Percentiles rank a stretch among this genome's conserved stretches.
Conservation (phyloP, 306 rosid genomes). For the Ormosia semicastrata region DNA sequence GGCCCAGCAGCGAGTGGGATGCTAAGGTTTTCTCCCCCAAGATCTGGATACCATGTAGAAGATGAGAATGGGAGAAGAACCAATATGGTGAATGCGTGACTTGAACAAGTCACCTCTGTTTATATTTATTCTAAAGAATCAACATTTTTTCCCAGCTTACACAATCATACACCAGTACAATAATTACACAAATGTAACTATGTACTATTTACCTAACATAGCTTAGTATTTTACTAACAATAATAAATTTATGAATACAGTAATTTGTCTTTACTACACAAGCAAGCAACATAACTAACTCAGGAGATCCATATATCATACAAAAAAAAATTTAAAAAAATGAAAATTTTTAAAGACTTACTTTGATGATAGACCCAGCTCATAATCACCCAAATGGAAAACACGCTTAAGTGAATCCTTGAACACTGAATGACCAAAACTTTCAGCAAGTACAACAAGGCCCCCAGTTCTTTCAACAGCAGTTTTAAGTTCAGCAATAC, state of each 20-base stretch:
- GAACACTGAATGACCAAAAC: slow-evolving; percentile 93
- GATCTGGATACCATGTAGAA: background rate
- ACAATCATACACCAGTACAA: background rate
- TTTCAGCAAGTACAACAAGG: slow-evolving; percentile 92
- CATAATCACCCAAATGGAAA: slow-evolving; percentile 72
- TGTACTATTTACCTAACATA: background rate
- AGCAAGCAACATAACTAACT: background rate
- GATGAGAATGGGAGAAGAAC: background rate
- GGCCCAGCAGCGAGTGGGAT: background rate
- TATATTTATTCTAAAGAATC: background rate
- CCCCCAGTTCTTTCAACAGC: slow-evolving; percentile 97
- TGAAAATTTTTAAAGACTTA: slow-evolving; percentile 39
- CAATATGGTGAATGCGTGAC: background rate
- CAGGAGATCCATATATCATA: background rate
- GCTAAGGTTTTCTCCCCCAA: background rate
- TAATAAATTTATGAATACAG: slow-evolving; percentile 9
- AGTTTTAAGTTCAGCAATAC: slow-evolving; percentile 93
- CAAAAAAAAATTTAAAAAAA: background rate
- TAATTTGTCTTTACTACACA: background rate
- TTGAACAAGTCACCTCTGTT: background rate
- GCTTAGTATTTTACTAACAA: slow-evolving; percentile 10
- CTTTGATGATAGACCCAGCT: slow-evolving; percentile 93
- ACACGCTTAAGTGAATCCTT: slow-evolving; percentile 84
- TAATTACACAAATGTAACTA: slow-evolving; percentile 8
- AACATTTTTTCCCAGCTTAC: background rate